These are phyloP conservation scores for Leishmania turanica DNA, from an alignment of 208 protist genomes.

Conservation along the genomic window DNA sequence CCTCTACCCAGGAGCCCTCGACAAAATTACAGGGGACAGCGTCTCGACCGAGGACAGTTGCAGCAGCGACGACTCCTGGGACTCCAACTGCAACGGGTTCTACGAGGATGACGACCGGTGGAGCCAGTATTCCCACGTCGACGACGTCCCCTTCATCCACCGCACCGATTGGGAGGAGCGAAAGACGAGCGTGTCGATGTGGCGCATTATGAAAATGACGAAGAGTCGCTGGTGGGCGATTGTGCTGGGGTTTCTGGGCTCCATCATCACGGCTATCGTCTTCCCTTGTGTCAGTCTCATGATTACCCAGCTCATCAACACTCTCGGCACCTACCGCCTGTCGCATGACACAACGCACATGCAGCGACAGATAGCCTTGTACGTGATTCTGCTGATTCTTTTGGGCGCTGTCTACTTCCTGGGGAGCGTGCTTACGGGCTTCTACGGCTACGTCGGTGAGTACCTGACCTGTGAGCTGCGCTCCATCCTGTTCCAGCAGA, in stretches of 20 bases:
- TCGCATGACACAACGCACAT: constrained; percentile 31
- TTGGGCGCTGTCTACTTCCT: constrained; percentile 43
- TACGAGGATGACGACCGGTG: constrained; percentile 16
- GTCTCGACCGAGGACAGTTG: not conserved
- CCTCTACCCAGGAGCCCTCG: constrained; percentile 15
- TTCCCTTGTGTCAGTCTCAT: constrained; percentile 52
- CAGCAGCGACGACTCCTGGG: constrained; percentile 18
- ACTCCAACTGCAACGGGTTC: constrained; percentile 10
- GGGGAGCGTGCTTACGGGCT: constrained; percentile 49
- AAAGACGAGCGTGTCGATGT: constrained; percentile 37
- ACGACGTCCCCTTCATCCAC: constrained; percentile 61
- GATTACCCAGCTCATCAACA: constrained; percentile 47
- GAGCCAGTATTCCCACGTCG: constrained; percentile 44
- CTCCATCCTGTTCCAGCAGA: constrained; percentile 61
- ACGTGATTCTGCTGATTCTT: constrained; percentile 54
- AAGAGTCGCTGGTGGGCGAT: constrained; percentile 42
- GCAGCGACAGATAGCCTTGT: constrained; percentile 34
- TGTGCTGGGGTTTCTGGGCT: constrained; percentile 58
- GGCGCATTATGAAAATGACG: constrained; percentile 61
- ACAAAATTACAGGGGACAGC: constrained; percentile 2
- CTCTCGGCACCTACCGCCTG: constrained; percentile 43
- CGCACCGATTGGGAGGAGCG: constrained; percentile 63
- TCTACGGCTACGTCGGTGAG: constrained; percentile 80
- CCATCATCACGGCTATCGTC: constrained; percentile 39
- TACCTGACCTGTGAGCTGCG: constrained; percentile 70